These are phyloP conservation scores for Colletotrichum zoysiae DNA, from an alignment of 2,329 filamentous ascomycete species.

Conservation along the genomic window DNA sequence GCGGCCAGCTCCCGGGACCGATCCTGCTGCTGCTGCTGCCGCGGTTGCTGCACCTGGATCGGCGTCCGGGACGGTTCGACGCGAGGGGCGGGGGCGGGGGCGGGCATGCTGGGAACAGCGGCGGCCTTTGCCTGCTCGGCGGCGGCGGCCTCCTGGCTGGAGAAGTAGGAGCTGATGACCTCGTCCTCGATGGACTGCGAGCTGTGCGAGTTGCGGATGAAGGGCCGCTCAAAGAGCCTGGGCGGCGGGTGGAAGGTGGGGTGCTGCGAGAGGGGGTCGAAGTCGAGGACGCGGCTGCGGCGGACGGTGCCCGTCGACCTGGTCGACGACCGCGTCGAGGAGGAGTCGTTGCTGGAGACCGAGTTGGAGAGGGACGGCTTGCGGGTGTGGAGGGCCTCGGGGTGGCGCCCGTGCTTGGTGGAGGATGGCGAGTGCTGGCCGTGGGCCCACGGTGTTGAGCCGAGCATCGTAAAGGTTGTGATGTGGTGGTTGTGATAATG, in stretches of 20 bases:
- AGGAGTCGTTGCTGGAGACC: constrained; percentile 42
- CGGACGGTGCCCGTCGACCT: constrained; percentile 34
- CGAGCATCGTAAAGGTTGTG: constrained; percentile 23
- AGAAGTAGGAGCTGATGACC: constrained; percentile 41
- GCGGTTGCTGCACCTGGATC: constrained; percentile 35
- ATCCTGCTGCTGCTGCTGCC: constrained; percentile 21
- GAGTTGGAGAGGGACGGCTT: constrained; percentile 43
- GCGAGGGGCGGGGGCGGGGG: constrained; percentile 32
- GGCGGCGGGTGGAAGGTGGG: constrained; percentile 43
- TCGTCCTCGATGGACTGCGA: constrained; percentile 36
- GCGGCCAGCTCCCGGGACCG: constrained; percentile 30
- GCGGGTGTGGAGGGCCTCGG: constrained; percentile 40
- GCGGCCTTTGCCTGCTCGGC: constrained; percentile 24
- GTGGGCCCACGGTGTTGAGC: constrained; percentile 22
- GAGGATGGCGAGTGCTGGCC: constrained; percentile 26
- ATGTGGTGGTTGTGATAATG: neutral
- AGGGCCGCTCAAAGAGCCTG: constrained; percentile 39
- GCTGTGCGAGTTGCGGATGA: constrained; percentile 40
- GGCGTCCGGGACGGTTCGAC: constrained; percentile 41
- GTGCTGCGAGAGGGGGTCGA: constrained; percentile 42
- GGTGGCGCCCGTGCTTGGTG: constrained; percentile 20
- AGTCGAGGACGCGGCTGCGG: constrained; percentile 39
- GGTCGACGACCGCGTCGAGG: constrained; percentile 39
- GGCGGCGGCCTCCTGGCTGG: constrained; percentile 18
- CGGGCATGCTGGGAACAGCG: constrained; percentile 31